Base-by-base conservation (phyloP, 441 rosid species). In the Brassica balearica region DNA sequence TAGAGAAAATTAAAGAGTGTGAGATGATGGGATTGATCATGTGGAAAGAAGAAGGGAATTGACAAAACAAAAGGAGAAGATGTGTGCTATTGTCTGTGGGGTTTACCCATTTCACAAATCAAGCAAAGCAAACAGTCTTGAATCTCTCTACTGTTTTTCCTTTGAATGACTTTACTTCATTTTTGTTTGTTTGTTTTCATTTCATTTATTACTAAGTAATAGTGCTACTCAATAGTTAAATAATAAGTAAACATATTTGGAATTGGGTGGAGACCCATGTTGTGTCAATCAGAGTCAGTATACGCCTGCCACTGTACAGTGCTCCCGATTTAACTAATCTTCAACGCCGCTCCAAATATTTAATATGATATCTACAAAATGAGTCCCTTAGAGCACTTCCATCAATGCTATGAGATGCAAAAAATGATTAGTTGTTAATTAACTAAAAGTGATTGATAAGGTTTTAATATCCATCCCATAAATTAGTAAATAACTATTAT, bases 21-120 rank as follows among this genome's bases (percentile, higher is more conserved):
- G 56, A 61, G 46, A 27, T 75, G 83, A 80, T 76, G 83, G 80
- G 83, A 80, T 80, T 66, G 73, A 66, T 34, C 80, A 80, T 67
- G 68, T 60, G 66, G 60, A 65, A 76, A 71, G 64, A 65, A 5
- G 58, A 73, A 34, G 48, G 69, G 76, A 78, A 67, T 69, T 73
- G 83, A 80, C 76, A 75, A 74, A 75, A 75, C 77, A 71, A 15
- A 80, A 58, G 69, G 59, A 43, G 46, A 51, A 69, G 38, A 55
- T 73, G 67, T 72, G 23, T 71, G 27, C 43, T 65, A 68, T 61
- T 71, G 56, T 59, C 66, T 68, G 80, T 75, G 69, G 73, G 73
- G 79, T 71, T 75, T 71, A 25, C 32, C 72, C 60, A 71, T 75
- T 80, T 56, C 73, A 80, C 74, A 76, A 60, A 71, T 71, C 77